Evolutionary conservation across 2,329 filamentous ascomycete species (phyloP), one percentile per base, ranked within the genome.

Genomic region (Sporothrix dimorphospora): DNA sequence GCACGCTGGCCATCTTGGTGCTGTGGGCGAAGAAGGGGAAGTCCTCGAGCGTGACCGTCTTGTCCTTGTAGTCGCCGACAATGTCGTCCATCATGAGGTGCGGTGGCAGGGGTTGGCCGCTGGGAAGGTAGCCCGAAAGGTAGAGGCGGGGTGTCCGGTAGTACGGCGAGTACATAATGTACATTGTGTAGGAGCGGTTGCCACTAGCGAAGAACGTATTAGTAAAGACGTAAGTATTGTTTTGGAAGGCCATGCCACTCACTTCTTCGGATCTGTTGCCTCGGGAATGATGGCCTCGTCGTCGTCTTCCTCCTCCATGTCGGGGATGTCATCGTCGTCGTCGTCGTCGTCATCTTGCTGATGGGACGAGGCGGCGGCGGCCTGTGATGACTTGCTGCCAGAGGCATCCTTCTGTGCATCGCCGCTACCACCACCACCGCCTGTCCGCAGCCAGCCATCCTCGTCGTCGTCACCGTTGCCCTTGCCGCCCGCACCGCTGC

Each of bases 261-360:
- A 86, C 87, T 82, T 84, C 74, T 81, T 85, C 74, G 84, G 82
- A 8, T 81, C 79, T 38, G 85, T 82, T 7, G 89, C 86, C 77
- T 97, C 94, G 14, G 92, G 88, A 78, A 98, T 98, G 79, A 99
- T 98, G 59, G 96, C 96, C 82, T 98, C 94, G 63, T 97, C 94
- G 74, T 97, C 94, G 76, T 98, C 95, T 72, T 98, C 95, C 75
- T 98, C 96, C 79, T 98, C 96, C 94, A 98, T 98, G 79, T 98
- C 95, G 0, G 94, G 95, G 74, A 98, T 98, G 78, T 98, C 95
- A 59, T 93, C 90, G 69, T 91, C 91, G 42, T 89, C 87, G 68
- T 90, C 90, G 72, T 88, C 86, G 72, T 94, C 93, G 16, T 92
- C 94, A 59, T 97, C 85, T 78, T 96, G 24, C 24, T n/a, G 7